Conservation (phyloP, 306 rosid genomes). For the Quercus suber region DNA sequence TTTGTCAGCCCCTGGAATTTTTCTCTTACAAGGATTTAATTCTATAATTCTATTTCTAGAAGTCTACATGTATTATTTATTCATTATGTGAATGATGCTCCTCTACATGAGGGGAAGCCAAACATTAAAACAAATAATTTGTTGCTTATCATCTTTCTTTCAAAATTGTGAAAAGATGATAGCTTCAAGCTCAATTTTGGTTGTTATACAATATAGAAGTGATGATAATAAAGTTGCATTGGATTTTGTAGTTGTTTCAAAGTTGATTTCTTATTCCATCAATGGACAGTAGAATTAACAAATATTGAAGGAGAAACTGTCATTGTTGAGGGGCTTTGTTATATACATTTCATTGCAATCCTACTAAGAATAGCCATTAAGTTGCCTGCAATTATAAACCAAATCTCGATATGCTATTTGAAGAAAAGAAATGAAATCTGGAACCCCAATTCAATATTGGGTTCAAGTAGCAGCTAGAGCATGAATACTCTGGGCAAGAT, state of each 20-base stretch:
- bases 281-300: not conserved
- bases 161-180: not conserved
- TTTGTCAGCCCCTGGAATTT: slow-evolving; percentile 3
- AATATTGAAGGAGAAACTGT: not conserved
- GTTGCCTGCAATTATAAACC: not conserved
- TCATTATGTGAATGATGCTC: not conserved
- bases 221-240: not conserved
- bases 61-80: slow-evolving; percentile 4
- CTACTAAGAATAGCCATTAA: not conserved
- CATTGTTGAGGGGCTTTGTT: no score
- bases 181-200: not conserved
- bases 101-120: not conserved
- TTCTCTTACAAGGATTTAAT: not conserved
- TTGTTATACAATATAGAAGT: not conserved
- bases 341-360: not conserved
- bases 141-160: not conserved
- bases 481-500: no score
- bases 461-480: no score
- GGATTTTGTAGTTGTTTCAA: not conserved
- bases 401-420: not conserved
- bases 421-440: not conserved
- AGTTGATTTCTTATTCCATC: not conserved
- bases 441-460: no score
- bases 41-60: not conserved
- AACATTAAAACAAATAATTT: not conserved